phyloP scores from a whole-genome alignment of 352 stramenopile genomes.

The Phytophthora crassamura region DNA sequence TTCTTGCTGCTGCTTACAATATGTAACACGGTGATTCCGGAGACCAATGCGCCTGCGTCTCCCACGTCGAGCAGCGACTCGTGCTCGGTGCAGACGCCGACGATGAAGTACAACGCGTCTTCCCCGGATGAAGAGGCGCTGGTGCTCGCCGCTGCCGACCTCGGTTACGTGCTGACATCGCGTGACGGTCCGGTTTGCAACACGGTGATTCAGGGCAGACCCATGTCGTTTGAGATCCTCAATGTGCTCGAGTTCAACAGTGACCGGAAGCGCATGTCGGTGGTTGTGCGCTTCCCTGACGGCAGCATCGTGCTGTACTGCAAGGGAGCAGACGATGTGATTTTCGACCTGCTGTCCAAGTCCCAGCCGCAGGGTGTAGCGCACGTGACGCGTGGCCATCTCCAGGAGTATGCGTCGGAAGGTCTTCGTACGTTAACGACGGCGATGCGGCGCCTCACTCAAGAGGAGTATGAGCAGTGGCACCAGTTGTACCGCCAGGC shows the following conservation, averaged over 20 bases:
- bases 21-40: constrained; percentile 89
- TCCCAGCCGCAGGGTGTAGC: constrained; percentile 77
- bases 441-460: constrained; percentile 68
- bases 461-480: constrained; percentile 83
- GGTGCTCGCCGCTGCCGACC: constrained; percentile 75
- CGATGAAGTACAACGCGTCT: constrained; percentile 85
- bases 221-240: constrained; percentile 92
- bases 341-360: constrained; percentile 78
- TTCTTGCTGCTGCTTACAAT: constrained; percentile 87
- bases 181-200: constrained; percentile 77
- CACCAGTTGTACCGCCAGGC: constrained; percentile 73
- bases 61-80: constrained; percentile 29
- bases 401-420: constrained; percentile 85
- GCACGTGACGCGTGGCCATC: constrained; percentile 81
- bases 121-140: constrained; percentile 87
- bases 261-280: constrained; percentile 98
- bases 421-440: constrained; percentile 80
- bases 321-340: constrained; percentile 83
- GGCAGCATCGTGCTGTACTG: constrained; percentile 83
- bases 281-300: constrained; percentile 91
- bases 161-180: constrained; percentile 72
- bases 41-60: constrained; percentile 48
- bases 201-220: constrained; percentile 65
- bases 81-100: constrained; percentile 18
- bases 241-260: constrained; percentile 99